These are phyloP conservation scores for Penicillium italicum DNA, from an alignment of 2,329 filamentous ascomycete genomes.

Conservation along the genomic window DNA sequence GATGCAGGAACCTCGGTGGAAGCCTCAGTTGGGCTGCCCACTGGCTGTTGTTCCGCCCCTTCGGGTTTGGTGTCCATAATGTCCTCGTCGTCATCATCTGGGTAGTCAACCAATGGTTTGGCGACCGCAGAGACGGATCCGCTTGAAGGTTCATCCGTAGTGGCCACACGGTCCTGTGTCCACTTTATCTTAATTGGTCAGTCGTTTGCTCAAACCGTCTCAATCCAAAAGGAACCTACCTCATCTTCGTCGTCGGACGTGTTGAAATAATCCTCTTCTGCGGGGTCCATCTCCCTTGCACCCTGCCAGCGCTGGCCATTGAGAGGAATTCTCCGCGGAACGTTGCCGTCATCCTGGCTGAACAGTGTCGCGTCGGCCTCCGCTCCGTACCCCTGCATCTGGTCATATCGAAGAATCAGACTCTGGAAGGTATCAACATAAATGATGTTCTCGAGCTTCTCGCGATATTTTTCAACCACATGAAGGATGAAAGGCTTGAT, in stretches of 20 bases:
- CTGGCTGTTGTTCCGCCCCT: conserved; percentile 25
- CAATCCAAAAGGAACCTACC: conserved; percentile 23
- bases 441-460: conserved; percentile 69
- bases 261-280: conserved; percentile 93
- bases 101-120: conserved; percentile 84
- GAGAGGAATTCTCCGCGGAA: conserved; percentile 43
- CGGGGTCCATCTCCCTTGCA: conserved; percentile 77
- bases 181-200: conserved; percentile 24
- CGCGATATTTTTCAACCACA: conserved; percentile 77
- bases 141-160: conserved; percentile 47
- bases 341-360: conserved; percentile 64
- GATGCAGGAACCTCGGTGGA: conserved; percentile 28
- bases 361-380: conserved; percentile 65
- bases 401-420: conserved; percentile 73
- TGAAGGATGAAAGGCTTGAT: conserved; percentile 79
- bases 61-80: conserved; percentile 56
- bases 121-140: conserved; percentile 57
- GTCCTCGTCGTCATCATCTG: conserved; percentile 80
- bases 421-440: conserved; percentile 82
- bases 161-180: conserved; percentile 37
- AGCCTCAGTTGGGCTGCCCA: conserved; percentile 23
- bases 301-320: conserved; percentile 63
- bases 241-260: conserved; percentile 82
- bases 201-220: background rate
- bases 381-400: conserved; percentile 64